Conservation (phyloP, 2,329 filamentous ascomycete genomes). For the Sclerotiophoma versabilis region DNA sequence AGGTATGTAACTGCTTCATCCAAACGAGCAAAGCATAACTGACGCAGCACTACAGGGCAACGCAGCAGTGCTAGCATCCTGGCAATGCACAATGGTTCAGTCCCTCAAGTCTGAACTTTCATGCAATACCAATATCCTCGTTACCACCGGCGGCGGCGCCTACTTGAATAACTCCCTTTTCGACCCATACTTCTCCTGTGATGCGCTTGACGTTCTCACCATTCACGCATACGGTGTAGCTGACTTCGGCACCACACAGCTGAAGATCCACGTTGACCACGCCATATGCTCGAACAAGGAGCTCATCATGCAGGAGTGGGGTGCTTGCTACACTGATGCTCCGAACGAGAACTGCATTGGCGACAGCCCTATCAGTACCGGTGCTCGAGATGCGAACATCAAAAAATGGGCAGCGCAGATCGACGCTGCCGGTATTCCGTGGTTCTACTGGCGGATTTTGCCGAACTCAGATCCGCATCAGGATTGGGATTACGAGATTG, state of each 20-base stretch:
- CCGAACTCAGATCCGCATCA: slow-evolving; percentile 12
- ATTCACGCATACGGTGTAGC: slow-evolving; percentile 15
- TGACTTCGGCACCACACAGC: slow-evolving; percentile 5
- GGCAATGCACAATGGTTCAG: slow-evolving; percentile 18
- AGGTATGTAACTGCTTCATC: not conserved
- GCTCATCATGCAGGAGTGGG: slow-evolving; percentile 20
- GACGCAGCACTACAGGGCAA: slow-evolving; percentile 4
- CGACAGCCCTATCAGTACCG: not conserved
- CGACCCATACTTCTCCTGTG: slow-evolving; percentile 11
- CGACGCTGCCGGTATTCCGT: slow-evolving; percentile 11
- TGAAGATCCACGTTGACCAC: slow-evolving; percentile 6
- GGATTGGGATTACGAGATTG: slow-evolving; percentile 14
- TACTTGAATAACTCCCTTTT: slow-evolving; percentile 13
- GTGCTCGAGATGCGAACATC: slow-evolving; percentile 4
- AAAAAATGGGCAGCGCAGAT: slow-evolving; percentile 8
- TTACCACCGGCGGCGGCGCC: slow-evolving; percentile 14
- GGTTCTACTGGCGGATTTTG: slow-evolving; percentile 18
- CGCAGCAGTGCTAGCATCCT: slow-evolving; percentile 10
- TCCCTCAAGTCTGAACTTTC: slow-evolving; percentile 1
- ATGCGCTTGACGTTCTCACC: slow-evolving; percentile 12
- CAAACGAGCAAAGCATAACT: not conserved
- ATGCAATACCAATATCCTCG: slow-evolving; percentile 6
- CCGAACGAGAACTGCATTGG: slow-evolving; percentile 17
- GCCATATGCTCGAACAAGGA: slow-evolving; percentile 4
- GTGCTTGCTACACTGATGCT: slow-evolving; percentile 12